Percentiles rank a stretch among this genome's conserved stretches.
Conservation (phyloP, 768 basidiomycete genomes). For the Termitomyces sp. region DNA sequence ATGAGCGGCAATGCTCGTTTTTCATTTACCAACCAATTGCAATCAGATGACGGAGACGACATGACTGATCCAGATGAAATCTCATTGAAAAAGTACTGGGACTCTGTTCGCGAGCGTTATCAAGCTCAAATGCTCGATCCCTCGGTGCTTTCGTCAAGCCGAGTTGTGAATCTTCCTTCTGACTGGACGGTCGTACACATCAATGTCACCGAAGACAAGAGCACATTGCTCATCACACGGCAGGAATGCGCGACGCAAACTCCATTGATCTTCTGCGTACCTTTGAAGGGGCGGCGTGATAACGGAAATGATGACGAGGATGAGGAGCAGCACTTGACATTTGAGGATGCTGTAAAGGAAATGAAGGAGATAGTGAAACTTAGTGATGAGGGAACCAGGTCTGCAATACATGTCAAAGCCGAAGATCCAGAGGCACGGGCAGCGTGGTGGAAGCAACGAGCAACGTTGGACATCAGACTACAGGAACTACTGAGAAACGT, state of each 20-base stretch:
- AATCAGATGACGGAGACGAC: conserved; percentile 35
- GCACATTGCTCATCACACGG: conserved; percentile 78
- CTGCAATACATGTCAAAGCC: conserved; percentile 64
- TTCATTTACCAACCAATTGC: conserved; percentile 14
- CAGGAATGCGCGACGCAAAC: conserved; percentile 45
- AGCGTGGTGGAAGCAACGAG: conserved; percentile 85
- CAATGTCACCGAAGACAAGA: conserved; percentile 76
- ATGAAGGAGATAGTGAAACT: conserved; percentile 72
- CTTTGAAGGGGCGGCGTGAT: conserved; percentile 77
- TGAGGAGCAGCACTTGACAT: conserved; percentile 65
- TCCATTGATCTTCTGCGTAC: conserved; percentile 84
- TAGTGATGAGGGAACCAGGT: conserved; percentile 61
- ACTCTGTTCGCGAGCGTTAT: conserved; percentile 49
- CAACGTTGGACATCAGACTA: conserved; percentile 71
- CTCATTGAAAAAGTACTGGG: conserved; percentile 58
- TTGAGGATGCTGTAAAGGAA: conserved; percentile 68
- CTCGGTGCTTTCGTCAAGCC: conserved; percentile 33
- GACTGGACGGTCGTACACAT: conserved; percentile 86
- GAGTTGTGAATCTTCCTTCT: conserved; percentile 46
- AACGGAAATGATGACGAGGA: conserved; percentile 63
- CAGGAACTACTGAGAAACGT: conserved; percentile 73
- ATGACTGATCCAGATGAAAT: conserved; percentile 21
- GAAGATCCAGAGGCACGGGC: conserved; percentile 59
- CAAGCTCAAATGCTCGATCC: conserved; percentile 36
- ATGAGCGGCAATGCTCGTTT: conserved; percentile 10